Conservation (phyloP, 805 yeast species). For the Ogataea henricii region DNA sequence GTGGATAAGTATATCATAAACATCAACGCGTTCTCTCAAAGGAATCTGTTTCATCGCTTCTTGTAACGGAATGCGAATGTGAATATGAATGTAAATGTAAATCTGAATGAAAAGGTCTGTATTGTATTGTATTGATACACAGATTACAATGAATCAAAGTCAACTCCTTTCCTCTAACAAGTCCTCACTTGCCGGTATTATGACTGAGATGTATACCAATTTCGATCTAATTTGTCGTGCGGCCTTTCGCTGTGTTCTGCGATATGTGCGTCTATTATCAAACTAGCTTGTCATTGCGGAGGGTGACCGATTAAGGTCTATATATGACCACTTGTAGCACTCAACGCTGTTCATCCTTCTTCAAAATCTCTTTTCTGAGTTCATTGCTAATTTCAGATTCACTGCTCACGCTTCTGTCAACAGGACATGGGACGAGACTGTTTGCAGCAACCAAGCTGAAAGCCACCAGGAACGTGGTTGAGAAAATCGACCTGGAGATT, state of each 20-base stretch:
- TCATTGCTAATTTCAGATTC: constrained; percentile 29
- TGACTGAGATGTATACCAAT: background rate
- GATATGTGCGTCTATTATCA: background rate
- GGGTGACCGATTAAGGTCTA: no score
- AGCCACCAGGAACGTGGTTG: constrained; percentile 74
- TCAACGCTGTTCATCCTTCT: background rate
- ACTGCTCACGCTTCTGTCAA: constrained; percentile 44
- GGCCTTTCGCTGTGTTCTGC: background rate
- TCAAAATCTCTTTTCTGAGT: constrained; percentile 21
- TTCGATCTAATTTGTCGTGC: background rate
- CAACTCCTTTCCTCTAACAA: constrained; percentile 2
- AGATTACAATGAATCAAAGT: background rate
- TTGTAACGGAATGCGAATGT: no score
- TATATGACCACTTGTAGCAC: background rate
- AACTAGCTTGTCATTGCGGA: background rate
- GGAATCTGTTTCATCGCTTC: no score
- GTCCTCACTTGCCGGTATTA: constrained; percentile 18
- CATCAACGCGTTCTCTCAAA: no score
- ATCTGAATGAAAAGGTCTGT: background rate
- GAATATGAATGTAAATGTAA: background rate
- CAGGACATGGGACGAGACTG: constrained; percentile 43
- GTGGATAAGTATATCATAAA: no score
- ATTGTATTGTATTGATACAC: background rate
- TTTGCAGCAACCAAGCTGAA: constrained; percentile 47
- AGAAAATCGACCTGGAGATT: constrained; percentile 65